Evolutionary conservation across 2,329 filamentous ascomycete species (phyloP).

Genomic region (Stachybotrys echinatus): DNA sequence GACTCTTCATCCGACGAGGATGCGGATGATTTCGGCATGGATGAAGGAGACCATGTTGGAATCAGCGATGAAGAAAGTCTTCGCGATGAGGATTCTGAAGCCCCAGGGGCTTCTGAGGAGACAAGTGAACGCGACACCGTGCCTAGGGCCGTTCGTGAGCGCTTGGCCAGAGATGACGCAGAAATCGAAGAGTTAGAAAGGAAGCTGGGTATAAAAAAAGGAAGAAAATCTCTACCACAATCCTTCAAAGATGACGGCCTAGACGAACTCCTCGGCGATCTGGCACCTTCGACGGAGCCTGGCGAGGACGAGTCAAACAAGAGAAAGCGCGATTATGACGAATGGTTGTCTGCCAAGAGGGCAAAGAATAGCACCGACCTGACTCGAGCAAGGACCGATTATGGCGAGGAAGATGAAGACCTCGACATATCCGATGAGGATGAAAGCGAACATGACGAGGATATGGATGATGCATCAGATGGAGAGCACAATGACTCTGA

Average conservation of each 20-base stretch:
- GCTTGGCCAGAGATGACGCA: conserved; percentile 73
- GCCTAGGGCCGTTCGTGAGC: conserved; percentile 32
- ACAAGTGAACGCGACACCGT: conserved; percentile 14
- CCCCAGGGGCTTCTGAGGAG: conserved; percentile 7
- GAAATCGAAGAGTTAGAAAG: conserved; percentile 86
- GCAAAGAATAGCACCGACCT: conserved; percentile 31
- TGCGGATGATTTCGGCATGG: conserved; percentile 18
- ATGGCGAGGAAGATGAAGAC: conserved; percentile 16
- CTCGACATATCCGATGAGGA: conserved; percentile 19
- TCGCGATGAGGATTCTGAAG: conserved; percentile 15
- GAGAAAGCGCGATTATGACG: conserved; percentile 49
- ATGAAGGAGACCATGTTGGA: conserved; percentile 6
- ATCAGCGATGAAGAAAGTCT: conserved; percentile 12
- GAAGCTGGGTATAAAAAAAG: conserved; percentile 74
- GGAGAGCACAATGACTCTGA: not conserved
- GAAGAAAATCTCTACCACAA: conserved; percentile 67
- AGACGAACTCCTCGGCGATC: conserved; percentile 67
- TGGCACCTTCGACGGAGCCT: conserved; percentile 42
- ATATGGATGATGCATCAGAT: conserved; percentile 17
- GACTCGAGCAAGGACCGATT: conserved; percentile 8
- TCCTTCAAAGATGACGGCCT: conserved; percentile 78
- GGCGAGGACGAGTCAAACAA: conserved; percentile 57
- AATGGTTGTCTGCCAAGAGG: conserved; percentile 56
- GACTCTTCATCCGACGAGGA: conserved; percentile 7
- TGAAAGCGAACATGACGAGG: conserved; percentile 19